Evolutionary conservation across 345 rosid species (phyloP).

Genomic region (Gossypium raimondii): DNA sequence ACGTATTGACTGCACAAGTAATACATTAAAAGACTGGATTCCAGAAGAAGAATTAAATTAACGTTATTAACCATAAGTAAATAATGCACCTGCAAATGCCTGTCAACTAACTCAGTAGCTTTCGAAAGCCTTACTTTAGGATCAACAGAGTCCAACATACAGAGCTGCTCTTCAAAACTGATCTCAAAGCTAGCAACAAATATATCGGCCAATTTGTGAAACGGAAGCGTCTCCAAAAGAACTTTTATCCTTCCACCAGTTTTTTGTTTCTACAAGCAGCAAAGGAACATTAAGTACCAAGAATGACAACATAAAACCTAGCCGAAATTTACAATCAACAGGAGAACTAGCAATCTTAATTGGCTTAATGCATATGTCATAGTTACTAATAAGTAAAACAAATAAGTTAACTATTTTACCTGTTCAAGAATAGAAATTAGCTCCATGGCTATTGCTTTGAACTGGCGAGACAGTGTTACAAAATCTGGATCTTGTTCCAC

Average conservation of each 20-base stretch:
- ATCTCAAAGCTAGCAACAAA: constrained; percentile 99
- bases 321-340: constrained; percentile 1
- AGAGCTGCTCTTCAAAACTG: constrained; percentile 94
- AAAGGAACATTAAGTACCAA: constrained; percentile 15
- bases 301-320: not conserved
- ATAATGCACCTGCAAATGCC: constrained; percentile 84
- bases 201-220: constrained; percentile 96
- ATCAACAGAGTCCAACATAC: constrained; percentile 94
- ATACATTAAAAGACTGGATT: constrained; percentile 23
- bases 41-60: constrained; percentile 13
- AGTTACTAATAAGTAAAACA: not conserved
- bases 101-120: constrained; percentile 95
- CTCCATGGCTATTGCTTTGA: constrained; percentile 93
- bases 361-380: not conserved
- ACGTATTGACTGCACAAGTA: constrained; percentile 85
- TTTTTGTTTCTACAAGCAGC: constrained; percentile 69
- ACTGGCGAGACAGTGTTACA: constrained; percentile 76
- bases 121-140: constrained; percentile 84
- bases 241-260: constrained; percentile 93
- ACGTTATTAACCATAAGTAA: constrained; percentile 17
- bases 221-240: constrained; percentile 92
- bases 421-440: constrained; percentile 97
- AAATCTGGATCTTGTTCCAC: constrained; percentile 94
- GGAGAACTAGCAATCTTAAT: constrained; percentile 5
- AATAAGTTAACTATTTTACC: constrained; percentile 34